Conservation (phyloP, 2,329 filamentous ascomycete species). For the Fusarium brachygibbosum region DNA sequence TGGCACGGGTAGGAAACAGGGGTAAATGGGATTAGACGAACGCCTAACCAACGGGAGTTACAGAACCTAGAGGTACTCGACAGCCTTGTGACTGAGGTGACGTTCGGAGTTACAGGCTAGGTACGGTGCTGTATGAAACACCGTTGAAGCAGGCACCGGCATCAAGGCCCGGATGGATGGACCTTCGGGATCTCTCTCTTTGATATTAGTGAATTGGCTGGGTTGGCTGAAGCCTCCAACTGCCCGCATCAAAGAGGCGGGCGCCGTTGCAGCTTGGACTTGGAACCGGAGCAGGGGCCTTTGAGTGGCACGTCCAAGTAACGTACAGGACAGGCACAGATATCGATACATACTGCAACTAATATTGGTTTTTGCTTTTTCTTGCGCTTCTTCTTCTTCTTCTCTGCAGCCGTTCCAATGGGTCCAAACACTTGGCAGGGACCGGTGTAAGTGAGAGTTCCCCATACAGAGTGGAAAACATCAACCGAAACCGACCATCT, state of each 20-base stretch:
- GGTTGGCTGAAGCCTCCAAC: constrained; percentile 43
- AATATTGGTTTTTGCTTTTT: constrained; percentile 38
- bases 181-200: constrained; percentile 2
- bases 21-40: constrained; percentile 4
- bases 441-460: constrained; percentile 9
- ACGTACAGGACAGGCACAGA: constrained; percentile 4
- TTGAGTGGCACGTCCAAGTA: constrained; percentile 1
- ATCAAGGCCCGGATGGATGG: constrained; percentile 1
- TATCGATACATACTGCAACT: constrained; percentile 9
- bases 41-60: background rate
- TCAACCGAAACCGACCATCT: background rate
- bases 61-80: background rate
- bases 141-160: constrained; percentile 19
- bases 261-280: constrained; percentile 29
- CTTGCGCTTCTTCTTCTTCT: constrained; percentile 15
- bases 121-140: constrained; percentile 43
- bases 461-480: background rate
- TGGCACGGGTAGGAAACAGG: constrained; percentile 30
- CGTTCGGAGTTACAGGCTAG: constrained; percentile 21
- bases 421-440: constrained; percentile 12
- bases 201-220: constrained; percentile 20
- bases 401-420: constrained; percentile 24
- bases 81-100: constrained; percentile 36
- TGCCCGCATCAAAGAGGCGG: constrained; percentile 34
- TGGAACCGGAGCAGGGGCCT: constrained; percentile 14